Evolutionary conservation across 1,284 basidiomycete genomes (phyloP), one percentile per base, ranked within the genome.

Genomic region (Fistulinella cinereoalba): DNA sequence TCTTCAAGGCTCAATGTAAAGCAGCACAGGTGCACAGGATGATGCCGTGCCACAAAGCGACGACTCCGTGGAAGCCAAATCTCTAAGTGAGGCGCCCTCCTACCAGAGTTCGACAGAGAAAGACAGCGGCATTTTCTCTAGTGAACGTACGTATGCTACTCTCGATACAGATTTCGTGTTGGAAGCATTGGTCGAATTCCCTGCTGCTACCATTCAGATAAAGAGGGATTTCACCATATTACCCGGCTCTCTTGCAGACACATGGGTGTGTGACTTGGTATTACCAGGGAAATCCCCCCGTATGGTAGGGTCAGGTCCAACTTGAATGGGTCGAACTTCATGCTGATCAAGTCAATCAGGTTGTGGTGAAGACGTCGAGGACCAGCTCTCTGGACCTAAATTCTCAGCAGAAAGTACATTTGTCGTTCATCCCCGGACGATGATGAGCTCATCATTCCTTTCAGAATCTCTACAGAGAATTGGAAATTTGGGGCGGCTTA

Each of bases 381-480:
- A 31, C 25, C 4, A n/a, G 29, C 9, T 18, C 5, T 1, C 33
- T 33, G 19, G 41, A 51, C 32, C 10, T 37, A 3, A 25, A 5
- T 15, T 22, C 37, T 37, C 24, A 41, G 13, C 33, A 53, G 31
- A 64, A 55, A 56, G 61, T 58, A 46, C 15, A 12, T 18, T 4
- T 2, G 11, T 37, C 1, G 34, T 15, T 16, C 21, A n/a, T 28
- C 21, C 22, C 16, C 16, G 18, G 31, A 18, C 22, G 32, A 34
- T 28, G 10, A 41, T 33, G 6, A 3, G 16, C 16, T 2, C 32
- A 33, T 23, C 21, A 24, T n/a, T 24, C 4, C 6, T 41, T 41
- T n/a, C 39, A 64, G 65, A 55, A 48, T 31, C 44, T 66, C 16
- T 56, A 43, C 12, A 57, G 64, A 31, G 66, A 68, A 39, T 18